phyloP scores from a whole-genome alignment of 1,284 basidiomycete genomes.

The Cryptococcus deneoformans region DNA sequence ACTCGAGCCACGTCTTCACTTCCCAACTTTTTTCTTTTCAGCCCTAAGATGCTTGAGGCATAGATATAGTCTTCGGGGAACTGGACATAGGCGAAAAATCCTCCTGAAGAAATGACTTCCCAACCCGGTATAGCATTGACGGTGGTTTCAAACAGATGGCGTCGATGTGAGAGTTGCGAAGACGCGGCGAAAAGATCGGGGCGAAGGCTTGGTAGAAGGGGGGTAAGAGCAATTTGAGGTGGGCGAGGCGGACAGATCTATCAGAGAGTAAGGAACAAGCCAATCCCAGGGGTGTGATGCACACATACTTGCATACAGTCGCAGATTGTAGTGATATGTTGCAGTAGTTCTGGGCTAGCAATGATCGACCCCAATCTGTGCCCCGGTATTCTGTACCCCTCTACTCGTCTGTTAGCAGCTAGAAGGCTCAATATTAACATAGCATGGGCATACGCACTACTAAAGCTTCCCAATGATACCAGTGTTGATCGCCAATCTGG shows the following conservation, averaged over 20 bases:
- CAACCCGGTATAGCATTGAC: conserved; percentile 55
- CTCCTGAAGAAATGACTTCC: conserved; percentile 65
- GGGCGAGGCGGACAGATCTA: conserved; percentile 72
- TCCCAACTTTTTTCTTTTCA: conserved; percentile 49
- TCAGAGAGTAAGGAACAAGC: background rate
- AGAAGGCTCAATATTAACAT: background rate
- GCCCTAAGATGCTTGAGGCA: conserved; percentile 56
- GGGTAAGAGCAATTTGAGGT: conserved; percentile 64
- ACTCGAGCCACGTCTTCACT: conserved; percentile 59
- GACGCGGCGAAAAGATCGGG: conserved; percentile 58
- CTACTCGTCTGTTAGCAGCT: conserved; percentile 44
- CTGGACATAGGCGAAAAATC: conserved; percentile 70
- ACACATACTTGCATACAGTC: conserved; percentile 63
- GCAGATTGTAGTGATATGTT: conserved; percentile 61
- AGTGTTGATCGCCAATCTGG: conserved; percentile 62
- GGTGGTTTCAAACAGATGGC: conserved; percentile 57
- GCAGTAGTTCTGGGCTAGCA: conserved; percentile 60
- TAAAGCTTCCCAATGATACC: conserved; percentile 73
- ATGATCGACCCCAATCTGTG: conserved; percentile 76
- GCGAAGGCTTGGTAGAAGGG: conserved; percentile 58
- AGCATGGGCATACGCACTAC: conserved; percentile 32
- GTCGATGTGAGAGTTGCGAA: conserved; percentile 57
- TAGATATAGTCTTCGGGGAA: conserved; percentile 60
- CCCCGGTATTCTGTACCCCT: conserved; percentile 80
- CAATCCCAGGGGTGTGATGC: conserved; percentile 5